phyloP scores from a whole-genome alignment of 768 basidiomycete species.

The Serendipita vermifera region DNA sequence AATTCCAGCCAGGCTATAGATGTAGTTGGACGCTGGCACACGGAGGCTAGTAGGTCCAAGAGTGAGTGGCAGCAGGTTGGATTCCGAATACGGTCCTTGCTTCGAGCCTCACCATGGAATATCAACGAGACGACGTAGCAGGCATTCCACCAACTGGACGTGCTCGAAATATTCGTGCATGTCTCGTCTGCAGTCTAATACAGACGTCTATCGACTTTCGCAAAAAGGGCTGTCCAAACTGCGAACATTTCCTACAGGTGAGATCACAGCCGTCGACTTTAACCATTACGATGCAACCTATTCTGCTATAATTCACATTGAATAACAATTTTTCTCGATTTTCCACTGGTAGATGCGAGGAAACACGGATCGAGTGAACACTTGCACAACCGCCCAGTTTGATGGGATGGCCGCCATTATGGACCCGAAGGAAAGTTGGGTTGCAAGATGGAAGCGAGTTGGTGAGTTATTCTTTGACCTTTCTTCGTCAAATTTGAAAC shows the following conservation, averaged over 20 bases:
- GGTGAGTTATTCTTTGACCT: constrained; percentile 36
- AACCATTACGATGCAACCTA: too few species aligned
- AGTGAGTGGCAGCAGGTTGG: too few species aligned
- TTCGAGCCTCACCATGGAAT: too few species aligned
- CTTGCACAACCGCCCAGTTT: constrained; percentile 84
- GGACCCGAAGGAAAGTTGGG: constrained; percentile 83
- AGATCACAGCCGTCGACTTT: too few species aligned
- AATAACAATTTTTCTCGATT: not conserved
- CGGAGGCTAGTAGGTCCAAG: too few species aligned
- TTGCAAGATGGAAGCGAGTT: constrained; percentile 89
- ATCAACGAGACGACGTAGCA: constrained; percentile 19
- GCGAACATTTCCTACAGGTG: constrained; percentile 89
- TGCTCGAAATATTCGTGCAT: constrained; percentile 73
- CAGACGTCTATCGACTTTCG: constrained; percentile 75
- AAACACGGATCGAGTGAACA: constrained; percentile 63
- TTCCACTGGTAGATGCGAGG: constrained; percentile 62
- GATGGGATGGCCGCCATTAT: constrained; percentile 86
- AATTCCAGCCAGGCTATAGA: too few species aligned
- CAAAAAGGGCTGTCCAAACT: constrained; percentile 86
- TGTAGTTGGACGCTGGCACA: too few species aligned
- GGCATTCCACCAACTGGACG: constrained; percentile 47
- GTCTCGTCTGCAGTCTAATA: constrained; percentile 85
- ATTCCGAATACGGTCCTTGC: too few species aligned
- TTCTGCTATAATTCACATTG: too few species aligned
- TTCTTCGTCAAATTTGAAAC: too few species aligned